These are phyloP conservation scores for Neonectria magnoliae DNA, from an alignment of 2,329 filamentous ascomycete species.

Conservation along the genomic window DNA sequence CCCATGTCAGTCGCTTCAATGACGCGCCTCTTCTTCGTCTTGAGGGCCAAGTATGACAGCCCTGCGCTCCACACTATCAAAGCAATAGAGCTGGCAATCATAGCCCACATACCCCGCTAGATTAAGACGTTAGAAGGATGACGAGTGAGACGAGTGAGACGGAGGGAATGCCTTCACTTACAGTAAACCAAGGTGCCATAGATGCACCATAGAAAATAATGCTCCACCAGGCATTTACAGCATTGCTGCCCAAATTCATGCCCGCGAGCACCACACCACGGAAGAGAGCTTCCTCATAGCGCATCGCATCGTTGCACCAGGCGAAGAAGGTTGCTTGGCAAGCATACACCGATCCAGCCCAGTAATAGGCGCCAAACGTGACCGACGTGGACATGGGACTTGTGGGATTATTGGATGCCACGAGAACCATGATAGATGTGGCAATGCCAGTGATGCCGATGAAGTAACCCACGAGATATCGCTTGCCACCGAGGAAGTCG, in stretches of 20 bases:
- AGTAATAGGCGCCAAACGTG: slow-evolving; percentile 75
- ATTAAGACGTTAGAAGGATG: slow-evolving; percentile 12
- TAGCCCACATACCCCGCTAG: slow-evolving; percentile 76
- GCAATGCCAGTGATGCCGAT: slow-evolving; percentile 72
- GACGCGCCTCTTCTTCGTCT: slow-evolving; percentile 8
- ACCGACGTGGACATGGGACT: slow-evolving; percentile 56
- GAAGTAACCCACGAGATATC: slow-evolving; percentile 74
- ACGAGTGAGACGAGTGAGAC: slow-evolving; percentile 16
- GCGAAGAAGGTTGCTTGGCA: slow-evolving; percentile 81
- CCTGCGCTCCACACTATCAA: slow-evolving; percentile 68
- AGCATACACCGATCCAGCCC: slow-evolving; percentile 75
- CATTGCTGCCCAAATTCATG: slow-evolving; percentile 76
- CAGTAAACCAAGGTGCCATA: slow-evolving; percentile 72
- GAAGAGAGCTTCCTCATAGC: slow-evolving; percentile 70
- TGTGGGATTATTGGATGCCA: slow-evolving; percentile 55
- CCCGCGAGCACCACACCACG: slow-evolving; percentile 74
- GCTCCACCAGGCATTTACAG: slow-evolving; percentile 78
- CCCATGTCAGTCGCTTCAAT: neutral
- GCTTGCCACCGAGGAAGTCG: slow-evolving; percentile 69
- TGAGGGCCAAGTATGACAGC: slow-evolving; percentile 53
- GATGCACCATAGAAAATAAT: slow-evolving; percentile 76
- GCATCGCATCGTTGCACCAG: slow-evolving; percentile 78
- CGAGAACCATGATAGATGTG: slow-evolving; percentile 70
- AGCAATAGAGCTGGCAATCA: slow-evolving; percentile 72
- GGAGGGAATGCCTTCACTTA: slow-evolving; percentile 49